Conservation (phyloP, 192 early-diverging fungal genomes). For the Lunasporangiospora selenospora region DNA sequence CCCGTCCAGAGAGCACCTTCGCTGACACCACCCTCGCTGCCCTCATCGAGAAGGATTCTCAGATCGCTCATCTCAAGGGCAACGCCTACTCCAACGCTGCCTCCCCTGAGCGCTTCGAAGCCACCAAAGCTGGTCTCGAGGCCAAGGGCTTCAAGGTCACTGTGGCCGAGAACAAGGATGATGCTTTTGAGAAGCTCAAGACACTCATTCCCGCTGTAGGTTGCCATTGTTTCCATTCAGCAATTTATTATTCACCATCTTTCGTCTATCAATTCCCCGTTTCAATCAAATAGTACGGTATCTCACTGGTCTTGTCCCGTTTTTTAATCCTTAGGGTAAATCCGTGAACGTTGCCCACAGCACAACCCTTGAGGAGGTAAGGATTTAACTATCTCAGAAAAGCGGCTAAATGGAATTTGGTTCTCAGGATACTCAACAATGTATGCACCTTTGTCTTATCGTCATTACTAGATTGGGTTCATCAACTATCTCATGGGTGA, state of each 20-base stretch:
- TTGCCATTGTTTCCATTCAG: too few relatives aligned
- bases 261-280: too few relatives aligned
- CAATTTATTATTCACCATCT: too few relatives aligned
- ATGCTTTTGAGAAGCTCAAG: constrained; percentile 50
- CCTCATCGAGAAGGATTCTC: constrained; percentile 17
- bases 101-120: constrained; percentile 22
- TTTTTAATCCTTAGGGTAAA: too few relatives aligned
- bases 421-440: too few relatives aligned
- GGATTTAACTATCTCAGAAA: too few relatives aligned
- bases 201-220: constrained; percentile 43
- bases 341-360: constrained; percentile 47
- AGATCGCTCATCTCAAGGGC: constrained; percentile 37
- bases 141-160: constrained; percentile 50
- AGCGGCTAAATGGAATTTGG: too few relatives aligned
- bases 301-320: too few relatives aligned
- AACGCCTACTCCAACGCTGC: constrained; percentile 33
- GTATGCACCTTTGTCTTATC: too few relatives aligned
- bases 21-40: constrained; percentile 34
- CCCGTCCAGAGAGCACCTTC: constrained; percentile 40
- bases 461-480: constrained; percentile 51
- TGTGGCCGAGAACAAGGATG: constrained; percentile 45
- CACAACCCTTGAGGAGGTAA: constrained; percentile 50
- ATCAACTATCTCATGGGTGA: constrained; percentile 53
- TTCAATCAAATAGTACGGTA: too few relatives aligned
- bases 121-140: constrained; percentile 43